phyloP scores from a whole-genome alignment of 345 rosid species.

The Syzygium aromaticum region DNA sequence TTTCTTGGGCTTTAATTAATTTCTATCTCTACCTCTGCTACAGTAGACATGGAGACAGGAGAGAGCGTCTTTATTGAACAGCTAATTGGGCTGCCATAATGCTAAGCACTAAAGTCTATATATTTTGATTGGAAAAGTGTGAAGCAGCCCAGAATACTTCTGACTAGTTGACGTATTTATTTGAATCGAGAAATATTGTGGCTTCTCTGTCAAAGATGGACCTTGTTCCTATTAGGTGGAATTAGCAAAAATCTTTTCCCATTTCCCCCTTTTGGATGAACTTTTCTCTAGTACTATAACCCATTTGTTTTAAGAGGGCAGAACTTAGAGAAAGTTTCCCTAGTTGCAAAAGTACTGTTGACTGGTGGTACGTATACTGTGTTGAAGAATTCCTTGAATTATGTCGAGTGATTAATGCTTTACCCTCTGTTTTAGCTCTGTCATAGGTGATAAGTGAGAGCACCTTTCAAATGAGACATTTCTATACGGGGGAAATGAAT shows the following conservation, averaged over 20 bases:
- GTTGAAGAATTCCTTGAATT: neutral
- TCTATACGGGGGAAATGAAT: neutral
- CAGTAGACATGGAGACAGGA: neutral
- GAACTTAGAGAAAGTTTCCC: neutral
- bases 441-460: neutral
- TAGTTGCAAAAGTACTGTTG: neutral
- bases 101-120: neutral
- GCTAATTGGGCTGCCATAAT: neutral
- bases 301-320: neutral
- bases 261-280: neutral
- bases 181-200: neutral
- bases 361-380: neutral
- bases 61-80: neutral
- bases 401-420: neutral
- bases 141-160: neutral
- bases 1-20: neutral
- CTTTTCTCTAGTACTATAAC: neutral
- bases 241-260: neutral
- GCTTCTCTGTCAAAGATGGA: neutral
- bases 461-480: neutral
- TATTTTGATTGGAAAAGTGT: neutral
- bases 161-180: neutral
- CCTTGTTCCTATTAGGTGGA: neutral
- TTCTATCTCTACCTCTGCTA: neutral
- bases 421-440: neutral